Percentiles rank a stretch among this genome's conserved stretches.
Conservation (phyloP, 1,284 basidiomycete species). For the Ganoderma multipileum region DNA sequence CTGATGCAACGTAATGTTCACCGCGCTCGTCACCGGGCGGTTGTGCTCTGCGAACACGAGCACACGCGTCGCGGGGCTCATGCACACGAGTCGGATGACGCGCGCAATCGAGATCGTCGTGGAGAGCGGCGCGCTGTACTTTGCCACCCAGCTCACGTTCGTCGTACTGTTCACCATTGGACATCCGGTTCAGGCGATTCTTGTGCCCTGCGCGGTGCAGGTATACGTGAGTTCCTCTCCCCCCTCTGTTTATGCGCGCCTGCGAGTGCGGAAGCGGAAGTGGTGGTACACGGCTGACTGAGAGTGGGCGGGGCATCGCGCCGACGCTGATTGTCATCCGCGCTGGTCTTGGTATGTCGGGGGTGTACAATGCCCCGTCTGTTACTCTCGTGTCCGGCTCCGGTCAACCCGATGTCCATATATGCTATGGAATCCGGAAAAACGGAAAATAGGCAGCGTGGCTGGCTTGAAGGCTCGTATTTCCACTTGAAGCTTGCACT, state of each 20-base stretch:
- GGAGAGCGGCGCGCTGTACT: conserved; percentile 42
- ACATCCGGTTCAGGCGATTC: conserved; percentile 44
- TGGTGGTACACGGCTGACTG: neutral
- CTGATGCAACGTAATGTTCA: conserved; percentile 48
- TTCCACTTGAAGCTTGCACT: too few relatives aligned
- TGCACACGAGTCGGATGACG: conserved; percentile 5
- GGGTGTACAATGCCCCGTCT: too few relatives aligned
- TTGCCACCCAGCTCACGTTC: conserved; percentile 45
- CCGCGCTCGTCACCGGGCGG: conserved; percentile 45
- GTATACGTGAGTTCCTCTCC: conserved; percentile 44
- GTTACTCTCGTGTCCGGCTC: too few relatives aligned
- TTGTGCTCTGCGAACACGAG: conserved; percentile 44
- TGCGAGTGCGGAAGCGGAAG: too few relatives aligned
- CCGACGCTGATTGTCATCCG: conserved; percentile 31
- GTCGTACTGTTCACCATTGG: conserved; percentile 44
- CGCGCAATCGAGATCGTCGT: conserved; percentile 43
- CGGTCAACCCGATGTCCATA: too few relatives aligned
- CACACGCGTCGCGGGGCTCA: conserved; percentile 6
- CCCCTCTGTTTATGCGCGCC: too few relatives aligned
- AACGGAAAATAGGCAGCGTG: too few relatives aligned
- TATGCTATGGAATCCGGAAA: too few relatives aligned
- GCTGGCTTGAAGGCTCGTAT: too few relatives aligned
- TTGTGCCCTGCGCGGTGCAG: conserved; percentile 46
- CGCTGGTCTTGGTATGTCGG: conserved; percentile 23
- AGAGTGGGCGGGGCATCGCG: conserved; percentile 17